Evolutionary conservation across 768 basidiomycete species (phyloP).

Genomic region (Boletus subparvulus): DNA sequence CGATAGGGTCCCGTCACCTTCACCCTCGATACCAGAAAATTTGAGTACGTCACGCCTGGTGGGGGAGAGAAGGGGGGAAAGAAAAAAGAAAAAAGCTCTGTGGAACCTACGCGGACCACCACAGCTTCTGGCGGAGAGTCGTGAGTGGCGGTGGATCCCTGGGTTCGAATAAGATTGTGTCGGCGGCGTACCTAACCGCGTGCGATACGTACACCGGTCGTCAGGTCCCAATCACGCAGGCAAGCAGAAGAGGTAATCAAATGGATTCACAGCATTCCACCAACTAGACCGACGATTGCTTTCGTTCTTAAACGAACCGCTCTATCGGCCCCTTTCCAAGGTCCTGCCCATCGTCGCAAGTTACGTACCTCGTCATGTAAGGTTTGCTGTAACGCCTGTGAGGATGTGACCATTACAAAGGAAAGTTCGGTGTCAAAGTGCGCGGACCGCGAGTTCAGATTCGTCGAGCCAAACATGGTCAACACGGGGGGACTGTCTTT

Average conservation of each 20-base stretch:
- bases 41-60: conserved; percentile 54
- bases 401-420: conserved; percentile 75
- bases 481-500: conserved; percentile 53
- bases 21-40: conserved; percentile 79
- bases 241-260: neutral
- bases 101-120: conserved; percentile 4
- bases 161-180: neutral
- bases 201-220: neutral
- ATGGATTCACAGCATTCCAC: conserved; percentile 59
- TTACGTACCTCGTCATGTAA: conserved; percentile 55
- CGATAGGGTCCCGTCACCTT: conserved; percentile 81
- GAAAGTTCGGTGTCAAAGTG: conserved; percentile 91
- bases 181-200: neutral
- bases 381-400: conserved; percentile 45
- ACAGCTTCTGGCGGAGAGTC: neutral
- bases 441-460: conserved; percentile 88
- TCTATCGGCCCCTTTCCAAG: conserved; percentile 62
- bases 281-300: conserved; percentile 59
- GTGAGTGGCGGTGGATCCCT: conserved; percentile 4
- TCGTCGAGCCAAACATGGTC: conserved; percentile 92
- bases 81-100: conserved; percentile 4
- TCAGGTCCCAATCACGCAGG: neutral
- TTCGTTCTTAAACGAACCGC: conserved; percentile 64
- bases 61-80: conserved; percentile 8
- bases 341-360: conserved; percentile 47